A percentile compares a stretch with the other conserved stretches of the same genome.
Conservation (phyloP, 352 stramenopile species). For the Globisporangium middletonii region DNA sequence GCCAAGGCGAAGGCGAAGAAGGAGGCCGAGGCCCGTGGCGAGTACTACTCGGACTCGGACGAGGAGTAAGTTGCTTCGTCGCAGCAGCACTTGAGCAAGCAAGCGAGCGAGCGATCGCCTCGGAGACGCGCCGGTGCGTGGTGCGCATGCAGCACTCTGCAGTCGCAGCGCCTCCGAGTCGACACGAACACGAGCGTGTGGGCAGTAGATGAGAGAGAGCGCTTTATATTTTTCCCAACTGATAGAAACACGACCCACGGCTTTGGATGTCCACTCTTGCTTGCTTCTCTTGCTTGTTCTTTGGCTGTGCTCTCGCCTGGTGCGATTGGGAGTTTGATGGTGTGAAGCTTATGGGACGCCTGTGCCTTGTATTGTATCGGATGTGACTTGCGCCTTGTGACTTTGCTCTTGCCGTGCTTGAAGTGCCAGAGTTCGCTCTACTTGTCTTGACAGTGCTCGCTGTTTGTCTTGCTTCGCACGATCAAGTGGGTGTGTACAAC, state of each 20-base stretch:
- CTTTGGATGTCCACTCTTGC: no score
- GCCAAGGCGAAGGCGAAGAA: slow-evolving; percentile 86
- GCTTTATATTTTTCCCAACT: no score
- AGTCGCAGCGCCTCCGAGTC: no score
- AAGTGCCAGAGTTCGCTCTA: slow-evolving; percentile 15
- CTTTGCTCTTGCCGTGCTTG: no score
- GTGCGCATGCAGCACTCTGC: no score
- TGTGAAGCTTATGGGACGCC: slow-evolving; percentile 7
- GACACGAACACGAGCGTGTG: no score
- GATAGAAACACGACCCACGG: no score
- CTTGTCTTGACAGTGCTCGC: slow-evolving; percentile 54
- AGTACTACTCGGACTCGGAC: slow-evolving; percentile 82
- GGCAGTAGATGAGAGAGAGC: no score
- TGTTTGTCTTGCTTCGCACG: neutral
- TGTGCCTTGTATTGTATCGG: no score
- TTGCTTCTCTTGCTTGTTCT: no score
- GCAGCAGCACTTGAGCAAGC: neutral
- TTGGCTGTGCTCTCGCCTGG: slow-evolving; percentile 25
- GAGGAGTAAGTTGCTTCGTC: slow-evolving; percentile 22
- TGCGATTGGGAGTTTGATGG: slow-evolving; percentile 6
- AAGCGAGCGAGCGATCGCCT: neutral
- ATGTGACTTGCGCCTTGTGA: no score
- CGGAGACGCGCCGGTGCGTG: neutral
- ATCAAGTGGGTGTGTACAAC: no score
- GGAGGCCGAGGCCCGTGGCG: slow-evolving; percentile 76